Evolutionary conservation across 2,329 filamentous ascomycete species (phyloP), one percentile per base, ranked within the genome.

Genomic region (Aspergillus niger): DNA sequence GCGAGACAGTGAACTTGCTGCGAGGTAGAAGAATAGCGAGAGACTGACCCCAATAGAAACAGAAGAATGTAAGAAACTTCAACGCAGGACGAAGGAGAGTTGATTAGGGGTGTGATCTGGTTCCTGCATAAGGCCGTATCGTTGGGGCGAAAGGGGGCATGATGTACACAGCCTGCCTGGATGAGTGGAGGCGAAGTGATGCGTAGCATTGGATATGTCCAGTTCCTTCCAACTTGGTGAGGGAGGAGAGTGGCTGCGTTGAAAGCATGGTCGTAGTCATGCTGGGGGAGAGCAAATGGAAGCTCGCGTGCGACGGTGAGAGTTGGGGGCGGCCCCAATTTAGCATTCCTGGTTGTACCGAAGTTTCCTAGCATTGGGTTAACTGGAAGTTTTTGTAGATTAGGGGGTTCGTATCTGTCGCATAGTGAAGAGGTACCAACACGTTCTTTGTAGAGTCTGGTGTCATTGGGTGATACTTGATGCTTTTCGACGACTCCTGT

Each of bases 271-370:
- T 36, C 32, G 32, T 36, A 36, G 32, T 13, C 32, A 36, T 47
- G 41, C 11, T 5, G 7, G 3, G 20, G 39, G 5, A 13, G 53
- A 44, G 53, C 53, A 55, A 55, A 55, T 55, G 39, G 39, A 22
- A 44, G 43, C 39, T n/a, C 26, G 32, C 11, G 8, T 32, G 39
- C 32, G 38, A 11, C 22, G 53, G 41, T 44, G 53, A 55, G 8
- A 36, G 28, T 55, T 55, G 53, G 53, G 53, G 53, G 53, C 53
- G 53, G 53, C 53, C 53, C 53, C 53, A 55, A 44, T 10, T 28
- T 55, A 47, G 53, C 53, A 43, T 55, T 30, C 53, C 43, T 44
- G 52, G 52, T 24, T 28, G 13, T 17, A 44, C 4, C n/a, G n/a
- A 32, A 13, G 8, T 6, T 17, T 8, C 26, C 47, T 50, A 17